Base-by-base conservation (phyloP, 129 eudicot genomes). In the Lactuca sativa region DNA sequence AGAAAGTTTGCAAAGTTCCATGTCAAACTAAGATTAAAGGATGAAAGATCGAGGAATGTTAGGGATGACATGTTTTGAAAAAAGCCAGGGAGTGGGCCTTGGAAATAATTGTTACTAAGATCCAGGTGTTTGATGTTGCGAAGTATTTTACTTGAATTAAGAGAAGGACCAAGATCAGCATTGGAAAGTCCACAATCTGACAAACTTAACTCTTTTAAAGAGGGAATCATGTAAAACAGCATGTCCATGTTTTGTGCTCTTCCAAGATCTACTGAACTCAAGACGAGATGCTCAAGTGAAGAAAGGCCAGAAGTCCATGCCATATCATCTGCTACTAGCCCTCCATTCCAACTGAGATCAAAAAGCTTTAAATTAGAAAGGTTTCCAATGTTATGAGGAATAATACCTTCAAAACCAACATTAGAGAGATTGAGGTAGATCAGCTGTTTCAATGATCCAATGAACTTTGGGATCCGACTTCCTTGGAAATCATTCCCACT, bases 401-500 rank as follows among this genome's bases (percentile, higher is more conserved):
- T 43, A 43, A 1, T 43, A 43, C 49, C 49, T 8, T 43, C 3
- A 43, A 43, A 43, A 43, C 3, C 0, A 43, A 14, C 49, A 43
- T 43, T 0, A 43, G 49, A 43, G 49, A 43, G 49, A 43, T 9
- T 43, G 13, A 43, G 49, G 49, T 43, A 43, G 49, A 14, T 3
- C 3, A 43, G 49, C 0, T 43, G 56, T 16, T 53, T n/a, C 63
- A 68, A 32, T n/a, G 73, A 55, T 16, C 71, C 59, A 12, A 66
- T 10, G 71, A 66, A 66, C 2, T 12, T 3, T 4, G 60, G 71
- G 34, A 68, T 53, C 1, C n/a, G 4, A 10, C 15, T 54, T 4
- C 9, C 15, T 34, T 7, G 31, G 15, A 68, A 68, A 54, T 68
- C 3, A 30, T 53, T 68, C 21, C 48, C 56, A 37, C 73, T 68